Conservation (phyloP, 129 eudicot genomes). For the Daucus carota region DNA sequence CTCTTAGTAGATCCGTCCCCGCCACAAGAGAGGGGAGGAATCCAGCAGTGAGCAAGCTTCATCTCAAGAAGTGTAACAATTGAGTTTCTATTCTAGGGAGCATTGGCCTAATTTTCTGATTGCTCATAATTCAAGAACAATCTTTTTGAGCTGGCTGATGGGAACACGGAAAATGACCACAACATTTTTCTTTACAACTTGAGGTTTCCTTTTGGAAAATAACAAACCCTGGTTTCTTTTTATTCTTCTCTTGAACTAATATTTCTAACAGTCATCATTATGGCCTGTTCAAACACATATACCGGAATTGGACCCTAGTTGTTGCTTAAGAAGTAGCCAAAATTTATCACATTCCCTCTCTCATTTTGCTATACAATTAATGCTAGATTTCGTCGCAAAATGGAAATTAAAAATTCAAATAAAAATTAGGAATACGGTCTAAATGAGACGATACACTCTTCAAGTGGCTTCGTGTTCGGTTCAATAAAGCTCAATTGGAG, state of each 20-base stretch:
- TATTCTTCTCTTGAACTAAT: no score
- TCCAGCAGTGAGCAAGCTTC: not conserved
- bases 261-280: not conserved
- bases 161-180: constrained; percentile 19
- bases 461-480: no score
- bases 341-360: not conserved
- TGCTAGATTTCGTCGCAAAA: no score
- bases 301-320: not conserved
- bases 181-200: not conserved
- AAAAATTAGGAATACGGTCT: no score
- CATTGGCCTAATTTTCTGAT: constrained; percentile 7
- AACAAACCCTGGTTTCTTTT: not conserved
- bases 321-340: no score
- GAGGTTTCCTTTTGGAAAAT: not conserved
- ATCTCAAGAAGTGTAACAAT: not conserved
- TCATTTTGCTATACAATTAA: no score
- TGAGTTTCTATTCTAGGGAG: not conserved
- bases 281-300: not conserved
- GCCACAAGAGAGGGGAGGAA: constrained; percentile 17
- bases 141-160: not conserved
- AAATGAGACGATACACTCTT: no score
- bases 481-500: no score
- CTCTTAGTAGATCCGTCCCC: no score
- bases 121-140: not conserved
- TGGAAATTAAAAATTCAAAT: no score